phyloP scores from a whole-genome alignment of 108 stramenopile species.

The Hondaea fermentalgiana region DNA sequence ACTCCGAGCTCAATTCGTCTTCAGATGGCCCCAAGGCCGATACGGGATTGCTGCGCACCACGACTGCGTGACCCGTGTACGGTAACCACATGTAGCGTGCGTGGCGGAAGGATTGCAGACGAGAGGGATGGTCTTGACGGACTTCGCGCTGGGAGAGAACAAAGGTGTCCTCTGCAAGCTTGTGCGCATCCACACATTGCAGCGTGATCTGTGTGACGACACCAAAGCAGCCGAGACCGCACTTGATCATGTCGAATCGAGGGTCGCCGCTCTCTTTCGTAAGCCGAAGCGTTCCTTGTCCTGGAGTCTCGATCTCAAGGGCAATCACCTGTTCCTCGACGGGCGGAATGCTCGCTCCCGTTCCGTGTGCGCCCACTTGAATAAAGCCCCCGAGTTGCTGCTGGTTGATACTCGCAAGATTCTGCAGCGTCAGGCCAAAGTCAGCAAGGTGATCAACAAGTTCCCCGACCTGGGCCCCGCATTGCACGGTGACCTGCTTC shows the following conservation, averaged over 20 bases:
- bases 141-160: conserved; percentile 71
- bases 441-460: conserved; percentile 32
- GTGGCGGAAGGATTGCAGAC: conserved; percentile 66
- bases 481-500: conserved; percentile 79
- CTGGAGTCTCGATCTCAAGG: conserved; percentile 82
- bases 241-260: conserved; percentile 72
- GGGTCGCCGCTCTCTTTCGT: conserved; percentile 38
- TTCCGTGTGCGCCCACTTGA: conserved; percentile 91
- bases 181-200: conserved; percentile 71
- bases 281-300: conserved; percentile 58
- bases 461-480: conserved; percentile 76
- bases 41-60: conserved; percentile 77
- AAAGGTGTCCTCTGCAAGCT: conserved; percentile 76
- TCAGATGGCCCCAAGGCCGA: too few relatives aligned
- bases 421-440: conserved; percentile 78
- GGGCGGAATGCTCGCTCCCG: conserved; percentile 78
- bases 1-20: too few relatives aligned
- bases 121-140: conserved; percentile 43
- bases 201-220: conserved; percentile 72
- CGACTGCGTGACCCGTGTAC: conserved; percentile 82
- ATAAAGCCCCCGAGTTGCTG: conserved; percentile 93
- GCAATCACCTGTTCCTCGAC: conserved; percentile 82
- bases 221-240: conserved; percentile 85
- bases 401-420: conserved; percentile 87
- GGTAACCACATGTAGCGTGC: conserved; percentile 99